These are phyloP conservation scores for Cicer judaicum DNA, from an alignment of 306 rosid genomes.

Conservation along the genomic window DNA sequence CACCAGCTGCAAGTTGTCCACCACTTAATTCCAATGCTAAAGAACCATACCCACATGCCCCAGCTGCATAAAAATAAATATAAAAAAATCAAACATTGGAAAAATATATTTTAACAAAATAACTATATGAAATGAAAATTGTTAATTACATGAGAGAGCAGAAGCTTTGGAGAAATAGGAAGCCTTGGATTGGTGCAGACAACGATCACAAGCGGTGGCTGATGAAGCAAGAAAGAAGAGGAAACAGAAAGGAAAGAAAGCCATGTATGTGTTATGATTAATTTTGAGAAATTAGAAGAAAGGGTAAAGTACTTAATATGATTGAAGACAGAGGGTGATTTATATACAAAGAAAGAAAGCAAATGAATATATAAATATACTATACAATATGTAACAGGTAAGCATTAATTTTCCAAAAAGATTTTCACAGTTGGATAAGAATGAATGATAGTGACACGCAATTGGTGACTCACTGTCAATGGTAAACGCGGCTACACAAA, in stretches of 20 bases:
- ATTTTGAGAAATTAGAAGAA: neutral
- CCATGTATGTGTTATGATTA: constrained; percentile 42
- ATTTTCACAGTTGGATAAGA: constrained; percentile 33
- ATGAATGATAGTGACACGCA: constrained; percentile 48
- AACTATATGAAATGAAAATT: neutral
- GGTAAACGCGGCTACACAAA: constrained; percentile 47
- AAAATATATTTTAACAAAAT: neutral
- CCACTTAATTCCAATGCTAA: constrained; percentile 58
- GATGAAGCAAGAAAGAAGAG: constrained; percentile 60
- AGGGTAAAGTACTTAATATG: neutral
- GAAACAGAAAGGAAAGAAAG: constrained; percentile 49
- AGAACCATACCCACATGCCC: constrained; percentile 94
- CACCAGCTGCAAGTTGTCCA: constrained; percentile 73
- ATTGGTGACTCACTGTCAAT: neutral
- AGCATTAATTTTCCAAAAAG: constrained; percentile 48
- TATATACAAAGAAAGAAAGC: constrained; percentile 31
- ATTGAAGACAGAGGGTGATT: constrained; percentile 16
- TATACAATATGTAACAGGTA: constrained; percentile 47
- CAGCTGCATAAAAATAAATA: constrained; percentile 56
- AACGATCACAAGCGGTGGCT: constrained; percentile 75
- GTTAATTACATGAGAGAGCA: constrained; percentile 64
- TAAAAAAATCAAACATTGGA: constrained; percentile 4
- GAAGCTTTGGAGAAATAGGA: constrained; percentile 59
- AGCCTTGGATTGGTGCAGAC: constrained; percentile 66
- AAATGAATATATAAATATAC: neutral